Base-by-base conservation (phyloP, 164 flowering plant genomes). In the Vitis amurensis region DNA sequence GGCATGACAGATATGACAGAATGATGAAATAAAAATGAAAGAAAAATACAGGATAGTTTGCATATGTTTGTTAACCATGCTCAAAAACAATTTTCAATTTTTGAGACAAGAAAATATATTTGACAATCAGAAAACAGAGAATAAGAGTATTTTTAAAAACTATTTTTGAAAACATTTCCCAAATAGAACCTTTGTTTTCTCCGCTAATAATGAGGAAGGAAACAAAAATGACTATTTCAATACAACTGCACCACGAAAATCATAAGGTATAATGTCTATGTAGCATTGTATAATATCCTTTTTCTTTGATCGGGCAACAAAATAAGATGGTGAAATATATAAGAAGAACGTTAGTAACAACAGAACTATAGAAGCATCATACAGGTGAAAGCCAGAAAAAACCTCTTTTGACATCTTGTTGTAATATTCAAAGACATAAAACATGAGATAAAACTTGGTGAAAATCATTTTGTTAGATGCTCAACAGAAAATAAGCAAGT, bases 401-500 rank as follows among this genome's bases (percentile, higher is more conserved):
- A 15, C 58, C 37, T 16, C 8, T 48, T 49, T 63, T 31, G 50
- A 30, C 67, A 50, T 50, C 47, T 16, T 50, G 29, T 5, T 16
- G 2, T 37, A 37, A 9, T 55, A 14, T 29, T 7, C 11, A 55
- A 16, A 17, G 2, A 29, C 51, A 47, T 31, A 67, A 56, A 16
- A 30, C 17, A 56, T 9, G 53, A 58, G 49, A 59, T 68, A 2
- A 56, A 19, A 49, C 17, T 10, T 31, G 9, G 27, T 37, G 17
- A 51, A 50, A 49, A 19, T 27, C 30, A 61, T 23, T 23, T 23
- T 23, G 2, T 23, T 23, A 23, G 27, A 23, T 1, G 47, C 53
- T 37, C 30, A 59, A 53, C 52, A 51, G 51, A 27, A 53, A 64
- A n/a, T n/a, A 30, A 58, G 64, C 15, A 71, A 56, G 12, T 11